Conservation (phyloP, 2,329 filamentous ascomycete species). For the Thielaviopsis cerberus region DNA sequence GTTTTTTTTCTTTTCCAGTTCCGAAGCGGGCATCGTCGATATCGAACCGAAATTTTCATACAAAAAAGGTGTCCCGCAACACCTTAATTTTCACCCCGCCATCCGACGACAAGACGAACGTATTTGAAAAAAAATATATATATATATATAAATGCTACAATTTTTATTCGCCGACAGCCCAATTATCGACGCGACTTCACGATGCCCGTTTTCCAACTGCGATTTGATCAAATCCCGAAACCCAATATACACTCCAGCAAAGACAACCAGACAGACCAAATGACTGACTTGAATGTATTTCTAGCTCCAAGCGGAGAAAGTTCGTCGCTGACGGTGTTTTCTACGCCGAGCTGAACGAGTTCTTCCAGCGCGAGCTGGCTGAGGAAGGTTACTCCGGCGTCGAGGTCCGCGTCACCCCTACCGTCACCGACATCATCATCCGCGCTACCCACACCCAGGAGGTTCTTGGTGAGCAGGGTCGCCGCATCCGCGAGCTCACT, state of each 20-base stretch:
- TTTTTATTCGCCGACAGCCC: not conserved
- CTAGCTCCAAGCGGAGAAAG: constrained; percentile 79
- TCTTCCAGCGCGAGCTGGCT: constrained; percentile 99
- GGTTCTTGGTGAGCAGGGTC: constrained; percentile 98
- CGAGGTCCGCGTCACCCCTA: constrained; percentile 98
- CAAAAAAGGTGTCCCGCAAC: not conserved
- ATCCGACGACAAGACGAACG: not conserved
- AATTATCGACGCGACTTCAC: not conserved
- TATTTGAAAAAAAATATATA: not conserved
- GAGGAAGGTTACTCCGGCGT: constrained; percentile 99
- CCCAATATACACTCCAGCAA: not conserved
- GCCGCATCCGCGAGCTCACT: constrained; percentile 98
- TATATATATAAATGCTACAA: not conserved
- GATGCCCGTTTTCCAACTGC: not conserved
- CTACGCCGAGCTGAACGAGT: constrained; percentile 99
- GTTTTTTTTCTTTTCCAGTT: not conserved
- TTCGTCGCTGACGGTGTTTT: constrained; percentile 97
- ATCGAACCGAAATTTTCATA: not conserved
- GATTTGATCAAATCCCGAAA: not conserved
- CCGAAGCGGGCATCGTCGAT: constrained; percentile 8
- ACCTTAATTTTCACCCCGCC: not conserved
- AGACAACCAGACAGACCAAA: not conserved
- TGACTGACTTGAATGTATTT: constrained; percentile 9
- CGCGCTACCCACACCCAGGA: constrained; percentile 99
- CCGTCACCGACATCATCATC: constrained; percentile 99